Percentiles rank a stretch among this genome's conserved stretches.
These are phyloP conservation scores for Cladosporium sp. DNA, from an alignment of 2,329 filamentous ascomycete species.

Conservation along the genomic window DNA sequence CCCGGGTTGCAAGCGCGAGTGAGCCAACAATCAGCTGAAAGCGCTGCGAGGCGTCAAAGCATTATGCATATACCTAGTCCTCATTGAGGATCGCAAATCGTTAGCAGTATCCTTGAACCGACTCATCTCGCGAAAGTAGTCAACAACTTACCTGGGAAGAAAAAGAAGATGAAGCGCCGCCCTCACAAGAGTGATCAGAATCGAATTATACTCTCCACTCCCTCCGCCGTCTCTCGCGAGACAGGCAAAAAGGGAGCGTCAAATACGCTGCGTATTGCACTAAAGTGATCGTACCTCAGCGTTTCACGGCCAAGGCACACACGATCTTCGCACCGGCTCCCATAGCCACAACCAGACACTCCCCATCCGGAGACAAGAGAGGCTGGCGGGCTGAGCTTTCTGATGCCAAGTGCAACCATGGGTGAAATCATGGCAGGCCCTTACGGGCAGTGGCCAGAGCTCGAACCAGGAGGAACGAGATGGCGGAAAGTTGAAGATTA, in stretches of 20 bases:
- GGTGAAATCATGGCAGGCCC: slow-evolving; percentile 75
- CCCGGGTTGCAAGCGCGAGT: not conserved
- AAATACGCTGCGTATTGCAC: slow-evolving; percentile 91
- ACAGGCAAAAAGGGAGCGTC: slow-evolving; percentile 29
- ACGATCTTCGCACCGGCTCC: slow-evolving; percentile 96
- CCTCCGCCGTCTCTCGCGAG: slow-evolving; percentile 32
- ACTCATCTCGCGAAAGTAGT: slow-evolving; percentile 19
- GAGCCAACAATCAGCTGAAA: not conserved
- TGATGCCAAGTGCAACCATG: slow-evolving; percentile 87
- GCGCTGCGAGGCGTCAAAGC: not conserved
- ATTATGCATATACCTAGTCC: not conserved
- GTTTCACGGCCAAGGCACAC: slow-evolving; percentile 48
- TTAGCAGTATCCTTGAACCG: slow-evolving; percentile 47
- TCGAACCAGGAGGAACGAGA: slow-evolving; percentile 25
- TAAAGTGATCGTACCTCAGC: slow-evolving; percentile 64
- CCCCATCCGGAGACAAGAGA: slow-evolving; percentile 21
- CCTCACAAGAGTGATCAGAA: slow-evolving; percentile 90
- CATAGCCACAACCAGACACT: slow-evolving; percentile 61
- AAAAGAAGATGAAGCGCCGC: slow-evolving; percentile 66
- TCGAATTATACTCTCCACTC: slow-evolving; percentile 70
- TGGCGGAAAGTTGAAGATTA: slow-evolving; percentile 69
- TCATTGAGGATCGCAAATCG: not conserved
- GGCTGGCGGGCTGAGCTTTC: slow-evolving; percentile 65
- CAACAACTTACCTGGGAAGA: slow-evolving; percentile 52
- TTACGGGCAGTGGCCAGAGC: slow-evolving; percentile 70